These are phyloP conservation scores for Trichoderma harzianum DNA, from an alignment of 2,329 filamentous ascomycete species.

Conservation along the genomic window DNA sequence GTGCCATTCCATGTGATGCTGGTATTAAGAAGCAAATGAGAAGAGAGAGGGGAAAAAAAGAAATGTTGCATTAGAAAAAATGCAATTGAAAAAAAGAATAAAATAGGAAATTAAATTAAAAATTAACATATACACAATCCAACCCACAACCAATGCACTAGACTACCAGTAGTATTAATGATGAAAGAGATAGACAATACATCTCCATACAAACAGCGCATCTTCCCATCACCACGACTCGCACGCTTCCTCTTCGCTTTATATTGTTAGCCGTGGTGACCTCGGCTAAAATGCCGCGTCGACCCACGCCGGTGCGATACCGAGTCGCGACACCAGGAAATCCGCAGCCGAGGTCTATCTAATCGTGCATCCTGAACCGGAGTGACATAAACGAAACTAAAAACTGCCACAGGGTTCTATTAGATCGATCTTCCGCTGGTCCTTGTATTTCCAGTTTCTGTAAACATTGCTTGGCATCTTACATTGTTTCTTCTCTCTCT, in stretches of 20 bases:
- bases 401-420: background rate
- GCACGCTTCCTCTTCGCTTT: background rate
- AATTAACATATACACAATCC: background rate
- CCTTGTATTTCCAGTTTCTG: background rate
- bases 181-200: background rate
- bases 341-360: conserved; percentile 13
- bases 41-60: background rate
- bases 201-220: background rate
- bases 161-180: background rate
- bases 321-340: background rate
- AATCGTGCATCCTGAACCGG: conserved; percentile 11
- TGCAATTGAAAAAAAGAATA: background rate
- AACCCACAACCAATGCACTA: background rate
- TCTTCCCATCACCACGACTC: background rate
- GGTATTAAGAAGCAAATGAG: background rate
- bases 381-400: conserved; percentile 4
- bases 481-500: background rate
- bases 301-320: background rate
- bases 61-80: background rate
- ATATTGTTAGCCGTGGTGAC: background rate
- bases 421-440: background rate
- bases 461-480: background rate
- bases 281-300: conserved; percentile 4
- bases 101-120: background rate
- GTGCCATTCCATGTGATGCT: background rate